These are phyloP conservation scores for Melanomma pulvis-pyrius DNA, from an alignment of 495 filamentous ascomycete species.

Conservation along the genomic window DNA sequence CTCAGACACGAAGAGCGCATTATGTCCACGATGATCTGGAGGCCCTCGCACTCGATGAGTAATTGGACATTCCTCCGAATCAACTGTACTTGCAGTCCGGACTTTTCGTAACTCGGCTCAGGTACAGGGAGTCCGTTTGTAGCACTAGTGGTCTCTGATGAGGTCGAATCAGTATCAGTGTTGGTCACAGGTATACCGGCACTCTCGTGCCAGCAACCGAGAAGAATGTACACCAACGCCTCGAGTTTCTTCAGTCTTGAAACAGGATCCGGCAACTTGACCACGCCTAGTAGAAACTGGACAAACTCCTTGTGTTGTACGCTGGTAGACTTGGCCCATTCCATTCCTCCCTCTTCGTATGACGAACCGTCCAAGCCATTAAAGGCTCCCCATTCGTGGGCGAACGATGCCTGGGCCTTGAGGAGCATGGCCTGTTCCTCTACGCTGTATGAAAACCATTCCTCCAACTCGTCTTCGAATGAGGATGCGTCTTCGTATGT, in stretches of 20 bases:
- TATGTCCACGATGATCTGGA: conserved; percentile 35
- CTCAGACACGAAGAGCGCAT: conserved; percentile 31
- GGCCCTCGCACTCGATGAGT: conserved; percentile 38
- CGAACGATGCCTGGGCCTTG: conserved; percentile 70
- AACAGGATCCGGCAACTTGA: conserved; percentile 25
- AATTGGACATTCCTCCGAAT: conserved; percentile 43
- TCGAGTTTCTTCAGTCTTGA: conserved; percentile 60
- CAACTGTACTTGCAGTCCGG: conserved; percentile 42
- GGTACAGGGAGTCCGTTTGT: background rate
- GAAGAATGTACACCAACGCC: conserved; percentile 71
- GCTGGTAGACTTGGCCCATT: conserved; percentile 58
- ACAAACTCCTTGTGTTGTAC: conserved; percentile 42
- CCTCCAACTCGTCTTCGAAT: conserved; percentile 85
- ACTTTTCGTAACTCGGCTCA: conserved; percentile 23
- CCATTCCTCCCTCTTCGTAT: conserved; percentile 34
- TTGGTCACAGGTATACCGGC: conserved; percentile 50
- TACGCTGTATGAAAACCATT: conserved; percentile 92
- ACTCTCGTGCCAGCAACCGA: conserved; percentile 78
- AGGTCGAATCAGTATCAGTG: conserved; percentile 2
- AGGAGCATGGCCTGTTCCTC: conserved; percentile 71
- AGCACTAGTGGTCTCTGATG: background rate
- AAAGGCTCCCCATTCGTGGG: conserved; percentile 62
- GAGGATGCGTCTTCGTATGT: conserved; percentile 80
- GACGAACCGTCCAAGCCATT: conserved; percentile 45
- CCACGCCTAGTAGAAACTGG: conserved; percentile 13